Evolutionary conservation across 345 rosid genomes (phyloP), one percentile per base, ranked within the genome.

Genomic region (Punica granatum): DNA sequence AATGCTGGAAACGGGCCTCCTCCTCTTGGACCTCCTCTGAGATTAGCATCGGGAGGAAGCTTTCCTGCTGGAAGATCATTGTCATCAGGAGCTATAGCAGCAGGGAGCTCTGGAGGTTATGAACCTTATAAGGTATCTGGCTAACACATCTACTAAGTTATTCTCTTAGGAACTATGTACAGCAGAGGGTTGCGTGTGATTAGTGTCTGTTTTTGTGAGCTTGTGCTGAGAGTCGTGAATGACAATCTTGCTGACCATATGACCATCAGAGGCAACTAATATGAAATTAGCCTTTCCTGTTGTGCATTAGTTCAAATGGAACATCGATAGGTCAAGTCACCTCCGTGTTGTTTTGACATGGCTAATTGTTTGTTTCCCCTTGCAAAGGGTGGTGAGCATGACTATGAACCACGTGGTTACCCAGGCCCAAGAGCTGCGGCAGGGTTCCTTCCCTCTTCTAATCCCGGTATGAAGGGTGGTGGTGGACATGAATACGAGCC

Each of bases 341-440:
- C n/a, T n/a, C n/a, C n/a, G n/a, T n/a, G 43, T 39, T 64, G 54
- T 53, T 49, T 67, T 53, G 35, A 33, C 35, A 12, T 46, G n/a
- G 23, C 21, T 19, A 28, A 19, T 70, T 14, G 58, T 23, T 56
- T 67, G 37, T 12, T 60, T 60, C 46, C 34, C 34, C 67, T 72
- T 75, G 41, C 80, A 76, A 75, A 83, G 88, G 84, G 70, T 73
- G 82, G 75, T 39, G 65, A 72, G 74, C 77, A 42, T 70, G 83
- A 80, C 37, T 66, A 77, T 53, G 90, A 83, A 53, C 72, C 70
- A 42, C 79, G 33, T 60, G 81, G 71, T 65, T 79, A 79, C 76
- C 76, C 77, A n/a, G 63, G 68, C 67, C 83, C 73, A 49, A 79
- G 82, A 67, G 51, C 79, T 70, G 79, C 75, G 31, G 34, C 14